Base-by-base conservation (phyloP, 305 asterid species). In the Solanum hybrid region DNA sequence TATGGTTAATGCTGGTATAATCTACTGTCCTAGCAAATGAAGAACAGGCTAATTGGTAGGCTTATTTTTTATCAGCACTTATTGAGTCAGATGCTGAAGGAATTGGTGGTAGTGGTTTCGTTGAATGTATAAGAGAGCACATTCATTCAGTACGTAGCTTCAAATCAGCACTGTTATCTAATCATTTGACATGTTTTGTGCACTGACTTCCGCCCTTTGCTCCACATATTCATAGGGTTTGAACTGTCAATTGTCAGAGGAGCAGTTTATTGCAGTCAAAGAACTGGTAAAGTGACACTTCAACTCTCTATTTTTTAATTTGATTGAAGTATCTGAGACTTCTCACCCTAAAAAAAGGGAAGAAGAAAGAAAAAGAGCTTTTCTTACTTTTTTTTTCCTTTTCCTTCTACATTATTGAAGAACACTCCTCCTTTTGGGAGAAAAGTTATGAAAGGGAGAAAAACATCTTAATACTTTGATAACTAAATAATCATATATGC, bases 51-150 rank as follows among this genome's bases (percentile, higher is more conserved):
- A 27, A 75, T 91, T 84, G 56, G 56, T 42, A 42, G 17, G 17
- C 17, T 12, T 75, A 27, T 90, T 26, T 88, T 89, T 85, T 92
- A 78, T 89, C 98, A 97, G 99, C 99, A 92, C 91, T 97, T 89
- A 96, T 97, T 12, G 99, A 97, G 94, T 95, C 97, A 66, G 99
- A 97, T 93, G 99, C 99, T 90, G 99, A 96, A 93, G 99, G 99
- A 87, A 97, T 96, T 93, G 99, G 99, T 20, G 99, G 99, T 88
- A 97, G 99, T 93, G 99, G 99, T 88, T 97, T 97, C 91, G 95
- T 97, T 90, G 99, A 97, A 93, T 97, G 99, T 92, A 95, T 97
- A 91, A 92, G 96, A 85, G 98, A 96, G 93, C 98, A 96, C 93
- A 97, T 97, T 92, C 95, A 95, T 93, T 94, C 98, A 86, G 99